Evolutionary conservation across 208 protist species (phyloP).

Genomic region (Plasmodiophora brassicae): DNA sequence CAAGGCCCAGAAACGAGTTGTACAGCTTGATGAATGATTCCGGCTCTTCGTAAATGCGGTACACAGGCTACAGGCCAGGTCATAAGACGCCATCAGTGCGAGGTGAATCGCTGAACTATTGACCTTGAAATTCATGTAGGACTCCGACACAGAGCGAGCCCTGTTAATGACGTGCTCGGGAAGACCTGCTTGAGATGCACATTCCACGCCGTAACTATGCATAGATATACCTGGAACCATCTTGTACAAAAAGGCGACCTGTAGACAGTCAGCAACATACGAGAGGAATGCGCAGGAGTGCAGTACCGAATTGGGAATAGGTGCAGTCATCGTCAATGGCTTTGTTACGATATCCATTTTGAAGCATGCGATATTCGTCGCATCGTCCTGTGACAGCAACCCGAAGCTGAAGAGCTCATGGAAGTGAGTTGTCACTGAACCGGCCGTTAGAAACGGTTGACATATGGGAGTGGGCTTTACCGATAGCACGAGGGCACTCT

Average conservation of each 20-base stretch:
- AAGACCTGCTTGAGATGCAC: background rate
- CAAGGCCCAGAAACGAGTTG: background rate
- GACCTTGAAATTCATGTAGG: background rate
- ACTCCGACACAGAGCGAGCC: background rate
- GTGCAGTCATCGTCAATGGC: no score
- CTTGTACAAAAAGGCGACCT: slow-evolving; percentile 17
- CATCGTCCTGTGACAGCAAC: background rate
- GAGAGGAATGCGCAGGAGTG: no score
- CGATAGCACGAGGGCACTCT: background rate
- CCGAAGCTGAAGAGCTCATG: slow-evolving; percentile 17
- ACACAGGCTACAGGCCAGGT: background rate
- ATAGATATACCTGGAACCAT: background rate
- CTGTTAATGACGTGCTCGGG: background rate
- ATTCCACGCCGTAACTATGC: slow-evolving; percentile 5
- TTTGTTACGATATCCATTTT: background rate
- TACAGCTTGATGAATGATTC: background rate
- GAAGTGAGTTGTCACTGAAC: background rate
- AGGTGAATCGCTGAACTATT: background rate
- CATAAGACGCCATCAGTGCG: background rate
- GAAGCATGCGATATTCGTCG: background rate
- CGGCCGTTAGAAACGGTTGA: background rate
- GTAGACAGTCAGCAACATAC: background rate
- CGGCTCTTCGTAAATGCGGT: background rate
- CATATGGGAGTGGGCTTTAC: background rate
- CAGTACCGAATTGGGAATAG: background rate